Percentiles rank a stretch among this genome's conserved stretches.
These are phyloP conservation scores for Melaleuca quinquenervia DNA, from an alignment of 345 rosid species.

Conservation along the genomic window DNA sequence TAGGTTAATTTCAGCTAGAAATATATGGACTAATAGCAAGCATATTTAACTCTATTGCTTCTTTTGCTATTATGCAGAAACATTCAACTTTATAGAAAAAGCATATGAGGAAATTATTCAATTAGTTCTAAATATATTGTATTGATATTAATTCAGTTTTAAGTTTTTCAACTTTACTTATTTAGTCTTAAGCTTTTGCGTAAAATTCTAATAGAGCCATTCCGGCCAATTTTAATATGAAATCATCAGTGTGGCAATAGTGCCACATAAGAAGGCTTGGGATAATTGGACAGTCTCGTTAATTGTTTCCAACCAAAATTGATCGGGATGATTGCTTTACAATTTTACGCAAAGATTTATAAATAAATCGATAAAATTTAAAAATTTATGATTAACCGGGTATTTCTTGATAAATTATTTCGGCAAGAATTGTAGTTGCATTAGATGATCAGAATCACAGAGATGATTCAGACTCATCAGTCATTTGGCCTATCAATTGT, in stretches of 20 bases:
- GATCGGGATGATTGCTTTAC: not conserved
- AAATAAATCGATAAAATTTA: not conserved
- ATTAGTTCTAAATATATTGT: not conserved
- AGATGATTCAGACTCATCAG: not conserved
- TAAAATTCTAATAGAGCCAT: not conserved
- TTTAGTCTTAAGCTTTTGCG: not conserved
- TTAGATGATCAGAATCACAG: not conserved
- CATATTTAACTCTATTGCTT: not conserved
- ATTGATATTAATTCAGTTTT: not conserved
- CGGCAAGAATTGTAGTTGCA: not conserved
- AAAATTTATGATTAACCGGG: not conserved
- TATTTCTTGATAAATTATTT: not conserved
- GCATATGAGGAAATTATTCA: not conserved
- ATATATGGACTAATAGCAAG: not conserved
- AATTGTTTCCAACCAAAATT: accelerated
- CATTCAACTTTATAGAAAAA: not conserved
- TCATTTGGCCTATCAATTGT: not conserved
- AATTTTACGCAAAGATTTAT: not conserved
- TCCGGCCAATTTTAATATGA: not conserved
- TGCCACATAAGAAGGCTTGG: accelerated
- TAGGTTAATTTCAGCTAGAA: not conserved
- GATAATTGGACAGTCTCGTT: not conserved
- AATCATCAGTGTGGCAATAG: not conserved
- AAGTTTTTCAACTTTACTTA: not conserved
- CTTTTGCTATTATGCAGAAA: not conserved